Evolutionary conservation across 805 yeast genomes (phyloP), one percentile per base, ranked within the genome.

Genomic region (Scheffersomyces coipomensis): DNA sequence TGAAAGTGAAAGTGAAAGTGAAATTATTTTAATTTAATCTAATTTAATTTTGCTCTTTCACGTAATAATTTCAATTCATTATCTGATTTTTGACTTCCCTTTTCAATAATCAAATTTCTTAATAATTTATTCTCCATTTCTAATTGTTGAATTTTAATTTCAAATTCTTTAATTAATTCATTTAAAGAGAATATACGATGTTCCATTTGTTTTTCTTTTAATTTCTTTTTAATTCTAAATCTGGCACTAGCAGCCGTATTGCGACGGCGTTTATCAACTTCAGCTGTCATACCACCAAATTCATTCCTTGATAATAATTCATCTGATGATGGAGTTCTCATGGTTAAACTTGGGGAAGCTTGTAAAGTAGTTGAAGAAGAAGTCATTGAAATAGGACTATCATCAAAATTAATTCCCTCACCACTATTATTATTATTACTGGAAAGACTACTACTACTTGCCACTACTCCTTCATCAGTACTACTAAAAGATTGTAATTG

Each of bases 221-320:
- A 51, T 54, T 79, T 80, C 68, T 79, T 79, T 60, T 81, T 81
- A 32, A 76, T 66, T 47, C 87, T 60, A 58, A 81, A 81, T 37
- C 85, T 60, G 0, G 86, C 86, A 33, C 80, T 73, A 0, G 88
- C 88, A 4, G 80, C 79, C 2, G 86, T 78, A 53, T 79, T 80
- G 45, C 84, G 64, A 41, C 76, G 64, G 45, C 81, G 67, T 52
- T 79, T 80, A 44, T 78, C 83, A 5, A 27, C 6, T 27, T 27
- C 30, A 27, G 7, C 12, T 4, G 30, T 13, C 12, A 13, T 13
- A 5, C 30, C 30, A 27, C 12, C 18, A 5, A 12, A 10, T 13
- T 5, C 5, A 7, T 5, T 5, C 6, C n/a, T 5, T 27, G 30
- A 27, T 13, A 27, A 27, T 13, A 15, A 6, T 5, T 27, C 30